Evolutionary conservation across 352 stramenopile genomes (phyloP), one percentile per base, ranked within the genome.

Genomic region (Phytophthora pisi): DNA sequence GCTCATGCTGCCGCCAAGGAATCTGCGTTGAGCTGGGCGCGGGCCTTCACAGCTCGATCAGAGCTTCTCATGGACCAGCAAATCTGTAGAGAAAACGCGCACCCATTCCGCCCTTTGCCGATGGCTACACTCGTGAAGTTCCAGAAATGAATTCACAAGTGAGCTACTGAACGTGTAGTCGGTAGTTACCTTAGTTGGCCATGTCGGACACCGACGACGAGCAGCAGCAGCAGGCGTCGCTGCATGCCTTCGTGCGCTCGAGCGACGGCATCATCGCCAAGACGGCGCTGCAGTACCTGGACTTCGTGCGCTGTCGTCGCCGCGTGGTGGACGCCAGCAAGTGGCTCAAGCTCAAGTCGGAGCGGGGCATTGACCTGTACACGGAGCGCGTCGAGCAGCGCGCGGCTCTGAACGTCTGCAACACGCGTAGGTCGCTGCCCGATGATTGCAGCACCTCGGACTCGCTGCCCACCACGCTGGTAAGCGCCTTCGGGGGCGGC

Each of bases 211-310:
- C 23, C 38, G 36, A 50, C 9, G 47, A 61, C 2, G 54, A 64
- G 24, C 28, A 55, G 18, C 46, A 64, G 15, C 59, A 68, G 58
- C 60, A 16, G 5, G 49, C 36, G 6, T 70, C 67, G n/a, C 54
- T 91, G 46, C 58, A 31, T 4, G 77, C 75, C 56, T 91, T 88
- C 49, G 64, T 71, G 30, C 61, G 30, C 53, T 71, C 78, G 7
- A 86, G 78, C 66, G 81, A 91, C 70, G 65, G 51, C 16, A 86
- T 91, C 66, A 70, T 91, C 38, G 57, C 73, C 45, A 82, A 80
- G 63, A 87, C 82, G 2, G 75, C 83, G 58, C 57, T 75, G 26
- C 77, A 79, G 18, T 88, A 87, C 64, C 58, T 75, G 20, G 68
- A 81, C 45, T 88, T 88, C 38, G 67, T 75, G 59, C 69, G 72